These are phyloP conservation scores for Globisporangium carolinianum DNA, from an alignment of 352 stramenopile genomes.

Conservation along the genomic window DNA sequence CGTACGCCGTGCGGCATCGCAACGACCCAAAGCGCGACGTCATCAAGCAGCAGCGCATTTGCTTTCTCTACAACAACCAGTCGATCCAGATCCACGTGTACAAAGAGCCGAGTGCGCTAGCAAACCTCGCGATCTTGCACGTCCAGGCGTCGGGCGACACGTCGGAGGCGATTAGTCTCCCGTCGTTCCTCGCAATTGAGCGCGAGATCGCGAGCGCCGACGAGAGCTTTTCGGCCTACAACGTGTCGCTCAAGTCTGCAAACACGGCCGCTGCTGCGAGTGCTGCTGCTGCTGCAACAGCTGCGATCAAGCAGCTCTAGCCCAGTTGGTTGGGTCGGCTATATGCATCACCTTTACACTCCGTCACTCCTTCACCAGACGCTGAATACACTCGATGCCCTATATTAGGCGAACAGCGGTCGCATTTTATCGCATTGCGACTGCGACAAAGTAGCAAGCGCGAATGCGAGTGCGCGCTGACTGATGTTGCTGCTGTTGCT, in stretches of 20 bases:
- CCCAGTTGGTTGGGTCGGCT: neutral
- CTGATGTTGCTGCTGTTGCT: too few relatives aligned
- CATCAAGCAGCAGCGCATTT: slow-evolving; percentile 87
- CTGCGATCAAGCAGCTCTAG: slow-evolving; percentile 6
- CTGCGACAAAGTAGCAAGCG: too few relatives aligned
- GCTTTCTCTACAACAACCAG: slow-evolving; percentile 82
- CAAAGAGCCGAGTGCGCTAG: slow-evolving; percentile 65
- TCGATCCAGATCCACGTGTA: slow-evolving; percentile 86
- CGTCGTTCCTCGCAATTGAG: slow-evolving; percentile 65
- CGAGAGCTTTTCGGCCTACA: slow-evolving; percentile 74
- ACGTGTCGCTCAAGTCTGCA: slow-evolving; percentile 56
- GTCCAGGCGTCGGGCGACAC: slow-evolving; percentile 67
- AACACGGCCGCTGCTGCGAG: slow-evolving; percentile 10
- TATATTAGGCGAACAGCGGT: neutral
- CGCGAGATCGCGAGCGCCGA: slow-evolving; percentile 50
- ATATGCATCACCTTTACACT: too few relatives aligned
- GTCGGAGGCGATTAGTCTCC: slow-evolving; percentile 51
- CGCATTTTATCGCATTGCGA: too few relatives aligned
- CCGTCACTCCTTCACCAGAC: neutral
- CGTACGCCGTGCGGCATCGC: slow-evolving; percentile 76
- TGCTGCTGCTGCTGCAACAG: slow-evolving; percentile 2
- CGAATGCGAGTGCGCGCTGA: too few relatives aligned
- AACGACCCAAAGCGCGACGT: slow-evolving; percentile 55
- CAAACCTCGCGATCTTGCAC: slow-evolving; percentile 60
- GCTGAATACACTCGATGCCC: slow-evolving; percentile 2